phyloP scores from a whole-genome alignment of 179 eudicot species.

The Patellifolia procumbens region DNA sequence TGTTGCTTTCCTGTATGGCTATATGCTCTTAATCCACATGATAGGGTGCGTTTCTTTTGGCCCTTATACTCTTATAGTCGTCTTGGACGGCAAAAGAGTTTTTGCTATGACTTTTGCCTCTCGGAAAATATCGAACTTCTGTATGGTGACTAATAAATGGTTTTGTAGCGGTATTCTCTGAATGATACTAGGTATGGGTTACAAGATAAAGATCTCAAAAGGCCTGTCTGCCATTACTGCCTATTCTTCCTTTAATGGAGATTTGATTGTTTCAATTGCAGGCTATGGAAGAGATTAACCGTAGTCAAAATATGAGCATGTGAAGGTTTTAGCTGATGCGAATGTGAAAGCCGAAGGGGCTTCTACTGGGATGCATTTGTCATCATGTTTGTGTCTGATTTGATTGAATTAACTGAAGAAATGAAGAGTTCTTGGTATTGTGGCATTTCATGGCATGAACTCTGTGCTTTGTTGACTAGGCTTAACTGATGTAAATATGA shows the following conservation, averaged over 20 bases:
- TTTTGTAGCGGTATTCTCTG: not conserved
- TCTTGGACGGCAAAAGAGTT: not conserved
- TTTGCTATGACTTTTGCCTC: not conserved
- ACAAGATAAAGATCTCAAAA: not conserved
- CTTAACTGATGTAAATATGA: slow-evolving; percentile 35
- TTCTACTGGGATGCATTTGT: not conserved
- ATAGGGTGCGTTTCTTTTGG: not conserved
- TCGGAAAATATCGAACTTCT: not conserved
- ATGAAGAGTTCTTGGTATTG: slow-evolving; percentile 12
- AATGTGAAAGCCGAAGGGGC: slow-evolving; percentile 19
- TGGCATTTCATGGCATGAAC: slow-evolving; percentile 12
- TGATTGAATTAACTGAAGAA: slow-evolving; percentile 18
- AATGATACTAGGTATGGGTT: not conserved
- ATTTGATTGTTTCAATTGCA: slow-evolving; percentile 21
- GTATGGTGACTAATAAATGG: not conserved
- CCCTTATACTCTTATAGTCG: no score
- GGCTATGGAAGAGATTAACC: slow-evolving; percentile 31
- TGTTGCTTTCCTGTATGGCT: not conserved
- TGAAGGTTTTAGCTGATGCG: slow-evolving; percentile 12
- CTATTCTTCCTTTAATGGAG: slow-evolving; percentile 1
- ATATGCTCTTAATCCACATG: not conserved
- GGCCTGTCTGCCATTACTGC: not conserved
- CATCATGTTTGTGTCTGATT: slow-evolving; percentile 18
- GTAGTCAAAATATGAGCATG: slow-evolving; percentile 5
- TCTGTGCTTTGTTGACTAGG: slow-evolving; percentile 20